A percentile compares a stretch with the other conserved stretches of the same genome.
These are phyloP conservation scores for Fusarium succisae DNA, from an alignment of 2,329 filamentous ascomycete genomes.

Conservation along the genomic window DNA sequence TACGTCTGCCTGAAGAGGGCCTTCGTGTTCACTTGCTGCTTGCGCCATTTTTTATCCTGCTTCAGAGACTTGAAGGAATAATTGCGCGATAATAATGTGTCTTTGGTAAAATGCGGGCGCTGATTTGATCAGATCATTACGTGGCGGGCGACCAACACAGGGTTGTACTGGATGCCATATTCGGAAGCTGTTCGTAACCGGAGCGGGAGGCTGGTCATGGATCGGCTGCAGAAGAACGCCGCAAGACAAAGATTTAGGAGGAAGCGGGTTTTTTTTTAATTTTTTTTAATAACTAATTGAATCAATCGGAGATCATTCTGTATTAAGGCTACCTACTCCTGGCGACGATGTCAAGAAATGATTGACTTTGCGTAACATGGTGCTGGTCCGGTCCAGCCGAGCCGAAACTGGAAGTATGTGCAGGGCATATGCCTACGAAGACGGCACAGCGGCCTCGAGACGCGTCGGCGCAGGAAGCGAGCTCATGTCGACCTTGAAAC, in stretches of 20 bases:
- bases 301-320: too few species aligned
- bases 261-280: too few species aligned
- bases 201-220: not conserved
- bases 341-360: fast-evolving
- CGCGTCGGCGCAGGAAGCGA: not conserved
- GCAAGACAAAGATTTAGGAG: not conserved
- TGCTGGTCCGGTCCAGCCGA: not conserved
- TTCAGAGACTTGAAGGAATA: too few species aligned
- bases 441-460: fast-evolving
- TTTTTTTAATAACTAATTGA: too few species aligned
- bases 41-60: not conserved
- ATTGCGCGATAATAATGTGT: not conserved
- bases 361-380: too few species aligned
- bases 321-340: too few species aligned
- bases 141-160: not conserved
- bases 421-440: fast-evolving
- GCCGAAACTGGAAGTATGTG: not conserved
- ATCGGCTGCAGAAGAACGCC: too few species aligned
- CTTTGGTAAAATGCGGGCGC: not conserved
- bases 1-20: slow-evolving; percentile 9
- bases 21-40: not conserved
- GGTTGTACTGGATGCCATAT: not conserved
- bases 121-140: not conserved
- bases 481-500: not conserved
- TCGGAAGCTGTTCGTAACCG: not conserved